Percentiles rank a stretch among this genome's conserved stretches.
Conservation (phyloP, 176 grass and related monocot species). For the Avena atlantica region DNA sequence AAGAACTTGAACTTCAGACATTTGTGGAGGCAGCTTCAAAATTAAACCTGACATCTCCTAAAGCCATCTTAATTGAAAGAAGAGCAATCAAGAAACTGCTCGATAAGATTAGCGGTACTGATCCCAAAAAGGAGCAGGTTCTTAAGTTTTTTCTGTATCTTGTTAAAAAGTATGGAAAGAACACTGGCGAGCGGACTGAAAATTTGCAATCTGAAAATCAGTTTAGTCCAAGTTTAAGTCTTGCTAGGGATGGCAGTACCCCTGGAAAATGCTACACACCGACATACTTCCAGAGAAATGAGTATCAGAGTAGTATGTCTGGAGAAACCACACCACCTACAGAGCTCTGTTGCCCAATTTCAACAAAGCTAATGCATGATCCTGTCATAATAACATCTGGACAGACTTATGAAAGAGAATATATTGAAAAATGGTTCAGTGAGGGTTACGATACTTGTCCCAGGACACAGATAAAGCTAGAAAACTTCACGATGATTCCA, state of each 20-base stretch:
- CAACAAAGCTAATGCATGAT: slow-evolving; percentile 83
- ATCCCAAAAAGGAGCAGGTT: slow-evolving; percentile 71
- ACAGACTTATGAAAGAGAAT: slow-evolving; percentile 89
- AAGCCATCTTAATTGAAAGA: slow-evolving; percentile 90
- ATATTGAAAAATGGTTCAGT: slow-evolving; percentile 89
- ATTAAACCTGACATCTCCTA: slow-evolving; percentile 80
- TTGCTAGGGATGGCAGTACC: slow-evolving; percentile 31
- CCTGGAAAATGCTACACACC: slow-evolving; percentile 50
- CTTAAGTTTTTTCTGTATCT: slow-evolving; percentile 67
- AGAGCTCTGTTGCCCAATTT: slow-evolving; percentile 92
- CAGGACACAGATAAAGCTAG: slow-evolving; percentile 78
- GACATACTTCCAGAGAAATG: slow-evolving; percentile 41
- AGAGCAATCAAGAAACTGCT: slow-evolving; percentile 77
- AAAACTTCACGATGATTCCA: slow-evolving; percentile 74
- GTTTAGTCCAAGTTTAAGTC: slow-evolving; percentile 29
- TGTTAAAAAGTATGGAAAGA: slow-evolving; percentile 82
- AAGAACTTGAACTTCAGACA: slow-evolving; percentile 76
- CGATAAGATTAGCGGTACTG: slow-evolving; percentile 59
- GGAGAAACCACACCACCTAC: slow-evolving; percentile 56
- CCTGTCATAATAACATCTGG: slow-evolving; percentile 94
- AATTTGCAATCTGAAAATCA: slow-evolving; percentile 48
- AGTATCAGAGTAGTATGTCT: slow-evolving; percentile 46
- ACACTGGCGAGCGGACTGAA: slow-evolving; percentile 37
- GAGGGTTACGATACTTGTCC: slow-evolving; percentile 87
- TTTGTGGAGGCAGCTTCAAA: slow-evolving; percentile 76